A percentile compares a stretch with the other conserved stretches of the same genome.
Conservation (phyloP, 306 rosid species). For the Ormosia emarginata region DNA sequence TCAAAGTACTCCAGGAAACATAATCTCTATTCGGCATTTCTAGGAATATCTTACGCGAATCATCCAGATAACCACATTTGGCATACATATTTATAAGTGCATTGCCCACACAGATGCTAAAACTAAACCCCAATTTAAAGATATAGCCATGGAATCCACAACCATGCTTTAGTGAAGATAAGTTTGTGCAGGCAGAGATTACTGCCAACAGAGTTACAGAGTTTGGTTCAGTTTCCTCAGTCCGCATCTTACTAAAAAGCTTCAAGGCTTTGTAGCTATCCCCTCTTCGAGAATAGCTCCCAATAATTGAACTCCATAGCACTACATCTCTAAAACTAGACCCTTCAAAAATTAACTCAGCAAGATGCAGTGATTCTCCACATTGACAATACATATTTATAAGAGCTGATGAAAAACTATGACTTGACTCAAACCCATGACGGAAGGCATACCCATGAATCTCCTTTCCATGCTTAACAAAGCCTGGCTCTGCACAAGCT, state of each 20-base stretch:
- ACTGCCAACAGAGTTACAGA: conserved; percentile 51
- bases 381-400: conserved; percentile 48
- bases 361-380: conserved; percentile 37
- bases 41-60: conserved; percentile 39
- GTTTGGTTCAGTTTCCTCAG: conserved; percentile 51
- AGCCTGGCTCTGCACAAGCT: conserved; percentile 48
- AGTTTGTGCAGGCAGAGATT: conserved; percentile 52
- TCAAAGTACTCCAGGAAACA: conserved; percentile 60
- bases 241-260: conserved; percentile 51
- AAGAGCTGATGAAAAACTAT: conserved; percentile 54
- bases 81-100: conserved; percentile 72
- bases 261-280: conserved; percentile 42
- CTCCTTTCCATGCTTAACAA: conserved; percentile 46
- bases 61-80: conserved; percentile 51
- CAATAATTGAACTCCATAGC: conserved; percentile 61
- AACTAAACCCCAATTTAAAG: conserved; percentile 44
- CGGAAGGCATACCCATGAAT: conserved; percentile 57
- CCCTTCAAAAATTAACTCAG: conserved; percentile 46
- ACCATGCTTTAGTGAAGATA: conserved; percentile 43
- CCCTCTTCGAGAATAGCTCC: conserved; percentile 50
- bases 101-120: conserved; percentile 44
- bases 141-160: conserved; percentile 45
- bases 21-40: conserved; percentile 52
- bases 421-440: conserved; percentile 44
- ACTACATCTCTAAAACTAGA: conserved; percentile 54